Conservation (phyloP, 2,329 filamentous ascomycete genomes). For the Meredithiella fracta region DNA sequence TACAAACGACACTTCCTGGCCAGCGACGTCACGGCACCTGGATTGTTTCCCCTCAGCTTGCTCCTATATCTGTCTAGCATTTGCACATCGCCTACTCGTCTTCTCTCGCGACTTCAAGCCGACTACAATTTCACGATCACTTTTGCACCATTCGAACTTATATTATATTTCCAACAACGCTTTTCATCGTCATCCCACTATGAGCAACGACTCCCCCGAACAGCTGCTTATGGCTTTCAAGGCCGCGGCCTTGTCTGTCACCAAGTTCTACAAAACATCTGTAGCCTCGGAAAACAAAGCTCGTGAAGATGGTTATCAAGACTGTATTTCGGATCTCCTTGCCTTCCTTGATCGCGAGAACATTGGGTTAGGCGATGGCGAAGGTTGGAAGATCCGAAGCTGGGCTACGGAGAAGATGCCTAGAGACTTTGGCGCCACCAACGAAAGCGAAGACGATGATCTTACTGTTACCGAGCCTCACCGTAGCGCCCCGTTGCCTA, state of each 20-base stretch:
- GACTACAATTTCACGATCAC: background rate
- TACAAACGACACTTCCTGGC: too few species aligned
- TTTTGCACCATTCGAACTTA: background rate
- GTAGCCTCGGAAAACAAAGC: constrained; percentile 60
- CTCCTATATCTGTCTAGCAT: background rate
- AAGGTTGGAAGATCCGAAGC: constrained; percentile 46
- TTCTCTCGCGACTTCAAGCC: too few species aligned
- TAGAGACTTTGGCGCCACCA: constrained; percentile 36
- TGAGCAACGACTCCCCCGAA: constrained; percentile 28
- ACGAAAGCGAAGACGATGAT: constrained; percentile 53
- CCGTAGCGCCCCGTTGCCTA: constrained; percentile 20
- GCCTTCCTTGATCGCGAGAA: constrained; percentile 68
- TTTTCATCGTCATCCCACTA: background rate
- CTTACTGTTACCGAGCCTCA: constrained; percentile 30
- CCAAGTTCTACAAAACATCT: constrained; percentile 89
- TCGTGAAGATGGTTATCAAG: constrained; percentile 73
- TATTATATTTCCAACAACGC: background rate
- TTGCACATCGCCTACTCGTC: too few species aligned
- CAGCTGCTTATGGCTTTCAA: constrained; percentile 79
- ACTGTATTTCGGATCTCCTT: constrained; percentile 82
- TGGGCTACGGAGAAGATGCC: constrained; percentile 57
- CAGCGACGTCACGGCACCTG: too few species aligned
- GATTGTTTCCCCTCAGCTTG: too few species aligned
- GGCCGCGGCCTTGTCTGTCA: constrained; percentile 80
- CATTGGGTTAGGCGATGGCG: constrained; percentile 61